phyloP scores from a whole-genome alignment of 2,329 filamentous ascomycete genomes.

The Aureobasidium sp. region DNA sequence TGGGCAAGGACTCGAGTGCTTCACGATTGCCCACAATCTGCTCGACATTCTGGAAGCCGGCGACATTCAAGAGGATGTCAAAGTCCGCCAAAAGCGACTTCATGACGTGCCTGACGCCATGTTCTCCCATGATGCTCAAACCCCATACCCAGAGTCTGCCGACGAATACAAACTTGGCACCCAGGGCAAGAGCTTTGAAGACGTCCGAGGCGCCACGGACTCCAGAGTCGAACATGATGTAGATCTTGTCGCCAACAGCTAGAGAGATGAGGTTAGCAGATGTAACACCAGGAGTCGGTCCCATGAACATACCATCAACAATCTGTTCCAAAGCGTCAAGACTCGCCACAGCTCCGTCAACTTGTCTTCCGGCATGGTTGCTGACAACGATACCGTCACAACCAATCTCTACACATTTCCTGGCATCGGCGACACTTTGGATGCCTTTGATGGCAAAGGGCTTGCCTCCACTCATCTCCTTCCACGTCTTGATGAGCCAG shows the following conservation, averaged over 20 bases:
- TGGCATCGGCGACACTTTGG: constrained; percentile 59
- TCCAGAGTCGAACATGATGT: constrained; percentile 56
- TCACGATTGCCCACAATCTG: constrained; percentile 37
- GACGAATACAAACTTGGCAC: constrained; percentile 56
- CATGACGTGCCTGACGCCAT: constrained; percentile 56
- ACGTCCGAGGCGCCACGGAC: constrained; percentile 52
- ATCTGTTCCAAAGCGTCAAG: constrained; percentile 56
- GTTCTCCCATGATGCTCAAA: constrained; percentile 53
- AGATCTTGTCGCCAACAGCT: constrained; percentile 44
- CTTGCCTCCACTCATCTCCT: constrained; percentile 47
- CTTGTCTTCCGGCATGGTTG: constrained; percentile 64
- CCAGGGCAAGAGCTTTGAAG: constrained; percentile 55
- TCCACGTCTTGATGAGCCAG: constrained; percentile 57
- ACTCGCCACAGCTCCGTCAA: constrained; percentile 54
- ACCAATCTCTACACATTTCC: constrained; percentile 51
- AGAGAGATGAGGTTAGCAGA: background rate
- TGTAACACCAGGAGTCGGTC: background rate
- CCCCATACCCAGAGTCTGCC: constrained; percentile 57
- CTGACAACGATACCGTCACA: constrained; percentile 62
- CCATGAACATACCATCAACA: constrained; percentile 37
- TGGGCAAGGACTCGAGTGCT: constrained; percentile 9
- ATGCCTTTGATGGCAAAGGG: constrained; percentile 62
- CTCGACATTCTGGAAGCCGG: constrained; percentile 46
- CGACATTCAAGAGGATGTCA: constrained; percentile 56
- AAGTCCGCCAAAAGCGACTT: constrained; percentile 55